Percentiles rank a stretch among this genome's conserved stretches.
These are phyloP conservation scores for Brachypodium distachyon DNA, from an alignment of 202 grass and related monocot species.

Conservation along the genomic window DNA sequence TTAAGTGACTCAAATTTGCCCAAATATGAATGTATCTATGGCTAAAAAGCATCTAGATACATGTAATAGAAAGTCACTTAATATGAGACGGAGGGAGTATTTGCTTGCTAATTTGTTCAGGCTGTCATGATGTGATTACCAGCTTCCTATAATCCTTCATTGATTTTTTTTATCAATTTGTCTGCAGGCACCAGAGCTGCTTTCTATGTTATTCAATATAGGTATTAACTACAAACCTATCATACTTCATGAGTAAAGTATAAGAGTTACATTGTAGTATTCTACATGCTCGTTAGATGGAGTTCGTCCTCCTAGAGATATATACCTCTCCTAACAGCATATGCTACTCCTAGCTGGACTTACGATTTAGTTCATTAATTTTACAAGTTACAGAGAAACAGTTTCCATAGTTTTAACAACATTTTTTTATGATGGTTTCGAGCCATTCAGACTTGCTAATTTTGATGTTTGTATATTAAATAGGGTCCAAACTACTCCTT, in stretches of 20 bases:
- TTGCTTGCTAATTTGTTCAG: too few relatives aligned
- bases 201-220: constrained; percentile 73
- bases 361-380: background rate
- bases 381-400: background rate
- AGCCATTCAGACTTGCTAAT: constrained; percentile 13
- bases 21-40: too few relatives aligned
- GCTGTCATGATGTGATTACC: background rate
- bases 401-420: background rate
- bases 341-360: background rate
- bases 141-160: background rate
- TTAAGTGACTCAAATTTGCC: too few relatives aligned
- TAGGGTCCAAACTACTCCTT: constrained; percentile 69
- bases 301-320: background rate
- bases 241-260: background rate
- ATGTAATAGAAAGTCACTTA: too few relatives aligned
- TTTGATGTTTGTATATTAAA: constrained; percentile 26
- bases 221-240: constrained; percentile 36
- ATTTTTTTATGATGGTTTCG: background rate
- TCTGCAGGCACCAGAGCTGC: constrained; percentile 80
- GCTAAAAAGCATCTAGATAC: too few relatives aligned
- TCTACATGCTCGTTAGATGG: background rate
- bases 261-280: background rate
- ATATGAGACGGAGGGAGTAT: too few relatives aligned
- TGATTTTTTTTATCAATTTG: constrained; percentile 22
- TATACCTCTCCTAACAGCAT: background rate